phyloP scores from a whole-genome alignment of 2,329 filamentous ascomycete species.

The Apiospora malaysiana region DNA sequence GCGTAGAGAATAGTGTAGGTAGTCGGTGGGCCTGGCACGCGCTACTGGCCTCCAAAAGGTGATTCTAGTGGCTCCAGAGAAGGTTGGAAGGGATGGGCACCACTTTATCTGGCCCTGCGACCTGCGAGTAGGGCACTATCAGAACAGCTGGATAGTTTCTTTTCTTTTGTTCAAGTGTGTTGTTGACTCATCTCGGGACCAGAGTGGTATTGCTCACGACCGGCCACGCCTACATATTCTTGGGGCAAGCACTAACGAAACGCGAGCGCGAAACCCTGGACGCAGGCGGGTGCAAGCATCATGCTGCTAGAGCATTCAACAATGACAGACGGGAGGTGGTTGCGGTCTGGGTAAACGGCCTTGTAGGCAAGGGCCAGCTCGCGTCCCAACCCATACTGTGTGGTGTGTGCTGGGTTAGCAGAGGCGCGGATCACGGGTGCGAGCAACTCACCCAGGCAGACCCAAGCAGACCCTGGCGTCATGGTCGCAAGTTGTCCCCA shows the following conservation, averaged over 20 bases:
- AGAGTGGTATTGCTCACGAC: not conserved
- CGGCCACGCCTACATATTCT: not conserved
- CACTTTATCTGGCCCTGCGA: conserved; percentile 11
- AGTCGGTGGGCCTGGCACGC: conserved; percentile 9
- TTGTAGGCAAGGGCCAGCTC: conserved; percentile 2
- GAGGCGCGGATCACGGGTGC: conserved; percentile 6
- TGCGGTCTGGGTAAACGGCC: not conserved
- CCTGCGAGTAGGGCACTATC: not conserved
- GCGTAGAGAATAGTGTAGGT: conserved; percentile 5
- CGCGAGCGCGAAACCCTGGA: not conserved
- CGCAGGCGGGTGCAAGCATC: not conserved
- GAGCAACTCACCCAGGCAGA: not conserved
- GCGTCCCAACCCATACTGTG: conserved; percentile 13
- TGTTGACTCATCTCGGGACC: not conserved
- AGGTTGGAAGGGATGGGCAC: not conserved
- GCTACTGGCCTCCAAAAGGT: conserved; percentile 5
- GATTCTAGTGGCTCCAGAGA: conserved; percentile 2
- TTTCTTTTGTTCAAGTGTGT: not conserved
- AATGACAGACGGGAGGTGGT: not conserved
- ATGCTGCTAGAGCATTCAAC: not conserved
- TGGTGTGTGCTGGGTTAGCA: not conserved
- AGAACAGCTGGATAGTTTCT: not conserved
- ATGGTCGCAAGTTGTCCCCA: conserved; percentile 17
- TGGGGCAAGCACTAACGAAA: not conserved
- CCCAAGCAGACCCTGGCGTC: conserved; percentile 11